Base-by-base conservation (phyloP, 345 rosid genomes). In the Conringia planisiliqua region DNA sequence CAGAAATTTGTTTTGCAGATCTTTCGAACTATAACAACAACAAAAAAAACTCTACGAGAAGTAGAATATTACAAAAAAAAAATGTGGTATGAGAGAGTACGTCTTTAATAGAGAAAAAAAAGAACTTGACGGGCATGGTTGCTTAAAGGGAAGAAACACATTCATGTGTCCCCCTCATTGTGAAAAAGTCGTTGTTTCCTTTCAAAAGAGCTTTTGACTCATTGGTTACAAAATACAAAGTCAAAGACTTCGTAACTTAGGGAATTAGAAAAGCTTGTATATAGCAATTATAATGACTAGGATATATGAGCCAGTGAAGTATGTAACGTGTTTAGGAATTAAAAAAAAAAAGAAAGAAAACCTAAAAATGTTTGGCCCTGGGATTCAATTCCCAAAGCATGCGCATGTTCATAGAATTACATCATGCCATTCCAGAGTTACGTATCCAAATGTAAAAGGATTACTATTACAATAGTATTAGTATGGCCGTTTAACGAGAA, bases 81-180 rank as follows among this genome's bases (percentile, higher is more conserved):
- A 12, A 10, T 62, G 52, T 62, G 7, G 40, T 39, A 39, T 4
- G 62, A 17, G 62, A 17, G 22, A 27, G 27, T 62, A 60, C 9
- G 18, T 44, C 14, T 10, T 30, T 29, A 64, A 36, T 16, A 63
- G 16, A 18, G 35, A 63, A 24, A 20, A 14, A 8, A 10, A 12
- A 18, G 69, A 47, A 32, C 14, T 51, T 52, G 57, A 52, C 61
- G 17, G 57, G 10, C 52, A 61, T 33, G 79, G 69, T 57, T 74
- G 68, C 79, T 63, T 56, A 38, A 77, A 46, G 66, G 30, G 80
- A 64, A 64, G 76, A 64, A 77, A 77, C 71, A 64, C 71, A 36
- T 36, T 36, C 6, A 35, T 13, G 44, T 70, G 71, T 46, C 65
- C 24, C 32, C 50, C 39, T 69, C 52, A 10, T n/a, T 24, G 57